Evolutionary conservation across 2,329 filamentous ascomycete species (phyloP).

Genomic region (Aureobasidium mangrovei): DNA sequence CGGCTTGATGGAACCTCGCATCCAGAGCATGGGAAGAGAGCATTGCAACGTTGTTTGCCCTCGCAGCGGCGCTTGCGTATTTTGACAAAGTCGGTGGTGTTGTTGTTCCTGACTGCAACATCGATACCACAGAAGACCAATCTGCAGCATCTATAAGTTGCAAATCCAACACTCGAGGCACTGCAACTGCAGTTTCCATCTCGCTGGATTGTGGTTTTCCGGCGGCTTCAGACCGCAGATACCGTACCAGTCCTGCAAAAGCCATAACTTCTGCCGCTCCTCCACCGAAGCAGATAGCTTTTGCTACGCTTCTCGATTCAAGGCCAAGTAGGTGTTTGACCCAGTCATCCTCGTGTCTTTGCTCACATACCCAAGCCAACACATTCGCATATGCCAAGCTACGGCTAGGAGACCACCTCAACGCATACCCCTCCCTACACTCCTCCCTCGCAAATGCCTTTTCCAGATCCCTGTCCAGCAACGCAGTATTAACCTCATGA

Average conservation of each 20-base stretch:
- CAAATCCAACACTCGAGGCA: background rate
- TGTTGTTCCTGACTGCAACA: background rate
- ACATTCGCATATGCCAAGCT: slow-evolving; percentile 12
- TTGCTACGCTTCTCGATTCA: background rate
- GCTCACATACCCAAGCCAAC: background rate
- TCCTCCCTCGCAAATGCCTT: background rate
- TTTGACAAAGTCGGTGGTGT: slow-evolving; percentile 7
- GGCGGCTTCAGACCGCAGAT: background rate
- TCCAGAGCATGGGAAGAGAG: background rate
- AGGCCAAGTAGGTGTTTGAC: background rate
- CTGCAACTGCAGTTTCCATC: background rate
- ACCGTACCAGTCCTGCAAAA: slow-evolving; percentile 6
- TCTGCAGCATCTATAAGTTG: slow-evolving; percentile 3
- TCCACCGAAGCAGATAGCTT: slow-evolving; percentile 4
- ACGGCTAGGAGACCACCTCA: slow-evolving; percentile 8
- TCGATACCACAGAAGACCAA: background rate
- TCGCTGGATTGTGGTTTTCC: background rate
- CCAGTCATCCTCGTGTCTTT: background rate
- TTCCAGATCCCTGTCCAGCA: background rate
- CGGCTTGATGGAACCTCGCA: background rate
- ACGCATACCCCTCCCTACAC: background rate
- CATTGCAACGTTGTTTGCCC: background rate
- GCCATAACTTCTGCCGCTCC: slow-evolving; percentile 7
- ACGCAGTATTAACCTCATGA: background rate
- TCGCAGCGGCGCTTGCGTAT: slow-evolving; percentile 2